Conservation (phyloP, 2,329 filamentous ascomycete species). For the Pyrenochaeta sp. region DNA sequence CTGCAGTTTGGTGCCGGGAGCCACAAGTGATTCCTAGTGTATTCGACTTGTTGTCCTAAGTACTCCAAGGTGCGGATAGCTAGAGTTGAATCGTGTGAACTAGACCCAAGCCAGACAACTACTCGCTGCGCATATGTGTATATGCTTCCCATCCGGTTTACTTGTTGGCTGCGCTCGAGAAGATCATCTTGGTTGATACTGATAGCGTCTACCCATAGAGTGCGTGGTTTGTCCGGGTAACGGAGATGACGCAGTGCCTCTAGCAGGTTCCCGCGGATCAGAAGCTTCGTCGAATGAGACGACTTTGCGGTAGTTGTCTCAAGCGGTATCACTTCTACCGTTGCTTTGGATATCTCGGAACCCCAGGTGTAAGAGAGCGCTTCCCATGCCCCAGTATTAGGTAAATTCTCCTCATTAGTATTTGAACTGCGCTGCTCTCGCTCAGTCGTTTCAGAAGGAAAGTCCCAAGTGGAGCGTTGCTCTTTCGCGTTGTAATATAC, state of each 20-base stretch:
- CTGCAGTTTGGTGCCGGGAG: neutral
- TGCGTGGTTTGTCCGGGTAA: neutral
- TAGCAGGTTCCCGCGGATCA: constrained; percentile 1
- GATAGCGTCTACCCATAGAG: constrained; percentile 14
- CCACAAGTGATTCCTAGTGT: neutral
- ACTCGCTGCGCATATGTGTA: constrained; percentile 11
- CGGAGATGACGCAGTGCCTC: constrained; percentile 7
- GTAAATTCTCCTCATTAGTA: neutral
- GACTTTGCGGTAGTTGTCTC: neutral
- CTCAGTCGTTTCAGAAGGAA: neutral
- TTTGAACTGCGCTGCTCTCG: neutral
- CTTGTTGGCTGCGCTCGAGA: constrained; percentile 8
- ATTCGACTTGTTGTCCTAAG: neutral
- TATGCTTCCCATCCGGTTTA: constrained; percentile 12
- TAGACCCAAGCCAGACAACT: constrained; percentile 12
- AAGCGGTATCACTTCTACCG: neutral
- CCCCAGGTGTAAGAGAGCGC: constrained; percentile 11
- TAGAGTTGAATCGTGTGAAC: neutral
- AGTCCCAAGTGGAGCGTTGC: neutral
- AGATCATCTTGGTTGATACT: constrained; percentile 10
- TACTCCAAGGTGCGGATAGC: neutral
- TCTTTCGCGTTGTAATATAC: neutral
- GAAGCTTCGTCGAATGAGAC: too few relatives aligned
- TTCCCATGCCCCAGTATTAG: constrained; percentile 1
- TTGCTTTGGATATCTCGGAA: neutral